These are phyloP conservation scores for Pleurostoma richardsiae DNA, from an alignment of 2,329 filamentous ascomycete genomes.

Conservation along the genomic window DNA sequence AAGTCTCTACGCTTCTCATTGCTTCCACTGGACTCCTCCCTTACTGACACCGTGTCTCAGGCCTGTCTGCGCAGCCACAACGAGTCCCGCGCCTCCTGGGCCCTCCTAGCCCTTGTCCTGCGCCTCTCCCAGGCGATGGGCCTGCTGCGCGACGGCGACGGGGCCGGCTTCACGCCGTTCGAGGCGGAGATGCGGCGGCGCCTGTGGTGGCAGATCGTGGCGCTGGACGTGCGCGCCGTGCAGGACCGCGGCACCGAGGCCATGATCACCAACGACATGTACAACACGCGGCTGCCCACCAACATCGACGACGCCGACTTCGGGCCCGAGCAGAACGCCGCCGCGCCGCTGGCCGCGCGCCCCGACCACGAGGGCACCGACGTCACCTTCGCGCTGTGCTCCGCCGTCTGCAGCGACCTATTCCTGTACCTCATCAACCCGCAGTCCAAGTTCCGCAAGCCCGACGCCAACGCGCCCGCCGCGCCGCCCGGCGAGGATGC, in stretches of 20 bases:
- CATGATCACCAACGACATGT: slow-evolving; percentile 33
- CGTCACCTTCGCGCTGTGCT: slow-evolving; percentile 33
- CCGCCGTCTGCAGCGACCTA: slow-evolving; percentile 30
- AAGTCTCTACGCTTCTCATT: slow-evolving; percentile 2
- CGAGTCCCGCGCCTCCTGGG: slow-evolving; percentile 34
- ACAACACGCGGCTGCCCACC: slow-evolving; percentile 41
- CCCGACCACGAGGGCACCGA: slow-evolving; percentile 29
- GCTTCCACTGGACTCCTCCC: not conserved
- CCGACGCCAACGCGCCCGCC: slow-evolving; percentile 6
- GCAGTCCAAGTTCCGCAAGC: slow-evolving; percentile 11
- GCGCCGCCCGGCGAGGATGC: slow-evolving; percentile 28
- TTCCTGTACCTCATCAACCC: slow-evolving; percentile 33
- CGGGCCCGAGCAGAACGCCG: slow-evolving; percentile 25
- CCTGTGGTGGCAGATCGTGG: slow-evolving; percentile 58
- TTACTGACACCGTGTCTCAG: slow-evolving; percentile 6
- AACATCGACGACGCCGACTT: slow-evolving; percentile 51
- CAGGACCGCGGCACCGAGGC: slow-evolving; percentile 47
- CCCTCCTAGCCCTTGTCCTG: slow-evolving; percentile 31
- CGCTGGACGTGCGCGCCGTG: slow-evolving; percentile 51
- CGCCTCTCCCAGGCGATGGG: slow-evolving; percentile 36
- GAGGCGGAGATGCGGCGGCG: slow-evolving; percentile 56
- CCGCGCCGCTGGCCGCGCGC: slow-evolving; percentile 17
- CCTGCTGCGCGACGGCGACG: slow-evolving; percentile 36
- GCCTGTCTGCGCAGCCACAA: slow-evolving; percentile 30
- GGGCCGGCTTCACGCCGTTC: slow-evolving; percentile 35